Conservation (phyloP, 352 stramenopile species). For the Phytophthora rubi region DNA sequence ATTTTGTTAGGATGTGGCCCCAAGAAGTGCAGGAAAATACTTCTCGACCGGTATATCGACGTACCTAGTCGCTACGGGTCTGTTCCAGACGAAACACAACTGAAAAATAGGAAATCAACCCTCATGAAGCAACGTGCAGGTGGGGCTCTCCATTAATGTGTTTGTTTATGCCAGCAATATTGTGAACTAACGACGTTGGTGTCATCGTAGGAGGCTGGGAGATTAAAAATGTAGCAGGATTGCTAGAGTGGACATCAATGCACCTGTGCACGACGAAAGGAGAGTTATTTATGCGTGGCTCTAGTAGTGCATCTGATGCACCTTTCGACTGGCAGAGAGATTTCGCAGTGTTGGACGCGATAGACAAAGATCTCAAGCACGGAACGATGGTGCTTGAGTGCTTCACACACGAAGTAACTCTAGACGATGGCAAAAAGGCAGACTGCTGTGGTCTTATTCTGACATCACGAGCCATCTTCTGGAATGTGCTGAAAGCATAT, state of each 20-base stretch:
- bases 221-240: constrained; percentile 14
- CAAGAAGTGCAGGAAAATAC: background rate
- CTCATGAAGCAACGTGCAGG: background rate
- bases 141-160: background rate
- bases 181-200: background rate
- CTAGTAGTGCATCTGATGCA: background rate
- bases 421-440: constrained; percentile 6
- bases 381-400: background rate
- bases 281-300: constrained; percentile 6
- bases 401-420: constrained; percentile 9
- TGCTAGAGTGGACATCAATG: constrained; percentile 13
- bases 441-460: background rate
- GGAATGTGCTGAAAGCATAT: background rate
- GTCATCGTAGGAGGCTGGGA: constrained; percentile 6
- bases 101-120: background rate
- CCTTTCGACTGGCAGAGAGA: background rate
- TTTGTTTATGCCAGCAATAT: background rate
- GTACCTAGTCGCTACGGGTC: background rate
- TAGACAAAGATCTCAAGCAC: constrained; percentile 11
- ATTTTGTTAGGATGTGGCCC: background rate
- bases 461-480: background rate
- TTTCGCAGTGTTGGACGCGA: background rate
- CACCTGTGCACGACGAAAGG: constrained; percentile 7
- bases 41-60: background rate
- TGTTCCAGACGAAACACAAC: background rate